Conservation (phyloP, 371 early-diverging fungal species). For the Dichotomocladium elegans region DNA sequence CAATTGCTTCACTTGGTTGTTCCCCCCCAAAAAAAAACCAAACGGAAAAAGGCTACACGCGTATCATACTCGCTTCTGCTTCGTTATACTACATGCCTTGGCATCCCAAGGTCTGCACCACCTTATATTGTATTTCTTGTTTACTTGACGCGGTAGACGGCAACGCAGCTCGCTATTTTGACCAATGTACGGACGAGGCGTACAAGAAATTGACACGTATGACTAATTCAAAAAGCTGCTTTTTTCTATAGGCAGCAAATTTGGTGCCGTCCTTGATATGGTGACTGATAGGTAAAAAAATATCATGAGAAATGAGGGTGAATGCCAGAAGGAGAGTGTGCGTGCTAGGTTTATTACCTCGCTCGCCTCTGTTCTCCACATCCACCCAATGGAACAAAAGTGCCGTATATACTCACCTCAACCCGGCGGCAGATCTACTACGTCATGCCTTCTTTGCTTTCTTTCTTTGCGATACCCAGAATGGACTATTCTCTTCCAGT, state of each 20-base stretch:
- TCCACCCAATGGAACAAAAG: too few species aligned
- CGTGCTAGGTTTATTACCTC: too few species aligned
- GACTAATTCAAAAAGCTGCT: too few species aligned
- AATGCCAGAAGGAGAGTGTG: background rate
- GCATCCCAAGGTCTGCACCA: conserved; percentile 68
- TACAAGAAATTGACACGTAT: too few species aligned
- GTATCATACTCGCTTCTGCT: conserved; percentile 74
- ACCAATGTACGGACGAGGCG: conserved; percentile 89
- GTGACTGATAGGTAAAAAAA: conserved; percentile 85
- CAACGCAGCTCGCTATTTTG: conserved; percentile 83
- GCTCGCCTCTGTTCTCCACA: background rate
- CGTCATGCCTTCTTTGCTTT: conserved; percentile 85
- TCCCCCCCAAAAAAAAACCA: background rate
- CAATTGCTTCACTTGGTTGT: background rate
- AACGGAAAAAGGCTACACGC: conserved; percentile 69
- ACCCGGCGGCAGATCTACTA: conserved; percentile 90
- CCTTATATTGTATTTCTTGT: conserved; percentile 82
- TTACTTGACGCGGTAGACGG: conserved; percentile 96
- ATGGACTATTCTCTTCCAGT: conserved; percentile 78
- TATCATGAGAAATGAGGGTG: background rate
- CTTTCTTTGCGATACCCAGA: conserved; percentile 68
- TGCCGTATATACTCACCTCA: too few species aligned
- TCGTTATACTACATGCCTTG: conserved; percentile 74
- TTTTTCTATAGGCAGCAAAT: conserved; percentile 70
- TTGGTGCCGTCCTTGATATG: conserved; percentile 97